Evolutionary conservation across 306 rosid species (phyloP).

Genomic region (Cucumis cinereus): DNA sequence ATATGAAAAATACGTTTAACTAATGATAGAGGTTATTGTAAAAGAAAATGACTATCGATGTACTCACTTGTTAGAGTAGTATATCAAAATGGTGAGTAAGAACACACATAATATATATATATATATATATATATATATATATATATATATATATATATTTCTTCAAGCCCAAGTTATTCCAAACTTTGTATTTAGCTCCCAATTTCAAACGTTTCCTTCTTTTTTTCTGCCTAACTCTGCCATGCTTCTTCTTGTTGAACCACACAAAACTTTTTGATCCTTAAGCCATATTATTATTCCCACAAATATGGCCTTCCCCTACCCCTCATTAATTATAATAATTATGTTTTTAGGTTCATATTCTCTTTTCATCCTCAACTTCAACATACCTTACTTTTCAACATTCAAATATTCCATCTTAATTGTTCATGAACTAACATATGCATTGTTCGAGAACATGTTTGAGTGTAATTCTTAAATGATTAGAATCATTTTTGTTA

Average conservation of each 20-base stretch:
- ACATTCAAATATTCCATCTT: neutral
- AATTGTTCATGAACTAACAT: neutral
- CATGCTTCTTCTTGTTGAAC: neutral
- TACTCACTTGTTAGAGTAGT: too few relatives aligned
- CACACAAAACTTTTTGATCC: neutral
- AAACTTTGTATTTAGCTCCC: neutral
- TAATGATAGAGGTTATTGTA: too few relatives aligned
- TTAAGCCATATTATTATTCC: neutral
- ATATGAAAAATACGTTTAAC: too few relatives aligned
- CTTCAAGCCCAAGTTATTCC: neutral
- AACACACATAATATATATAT: too few relatives aligned
- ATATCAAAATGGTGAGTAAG: too few relatives aligned
- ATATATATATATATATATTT: neutral
- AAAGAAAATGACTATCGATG: too few relatives aligned
- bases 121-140: too few relatives aligned
- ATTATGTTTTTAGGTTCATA: neutral
- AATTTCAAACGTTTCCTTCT: neutral
- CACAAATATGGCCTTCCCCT: neutral
- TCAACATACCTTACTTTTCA: neutral
- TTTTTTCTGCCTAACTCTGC: neutral
- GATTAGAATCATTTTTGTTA: too few relatives aligned
- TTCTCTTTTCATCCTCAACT: neutral
- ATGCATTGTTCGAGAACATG: too few relatives aligned
- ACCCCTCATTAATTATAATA: neutral
- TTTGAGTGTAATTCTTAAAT: too few relatives aligned